Conservation (phyloP, 164 flowering plant species). For the Nelumbo lutea region DNA sequence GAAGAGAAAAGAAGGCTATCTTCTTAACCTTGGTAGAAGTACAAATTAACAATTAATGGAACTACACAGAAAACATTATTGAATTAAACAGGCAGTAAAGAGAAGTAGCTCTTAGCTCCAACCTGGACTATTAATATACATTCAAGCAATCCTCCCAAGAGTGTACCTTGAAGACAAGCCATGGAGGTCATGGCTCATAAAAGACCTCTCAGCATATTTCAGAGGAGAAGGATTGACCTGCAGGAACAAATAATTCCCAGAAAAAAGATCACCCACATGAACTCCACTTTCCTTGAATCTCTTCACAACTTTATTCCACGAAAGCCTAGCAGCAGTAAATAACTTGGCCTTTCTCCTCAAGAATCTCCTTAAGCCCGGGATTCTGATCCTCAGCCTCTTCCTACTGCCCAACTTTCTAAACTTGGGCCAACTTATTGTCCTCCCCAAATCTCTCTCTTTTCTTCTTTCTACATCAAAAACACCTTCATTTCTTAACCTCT, state of each 20-base stretch:
- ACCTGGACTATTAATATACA: background rate
- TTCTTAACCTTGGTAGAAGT: background rate
- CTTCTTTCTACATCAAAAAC: constrained; percentile 17
- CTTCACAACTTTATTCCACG: constrained; percentile 37
- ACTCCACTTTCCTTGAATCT: constrained; percentile 58
- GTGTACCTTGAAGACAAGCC: constrained; percentile 17
- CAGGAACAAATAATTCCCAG: constrained; percentile 73
- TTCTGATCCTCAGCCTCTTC: constrained; percentile 18
- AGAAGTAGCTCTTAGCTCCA: too few species aligned
- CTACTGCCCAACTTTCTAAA: constrained; percentile 12
- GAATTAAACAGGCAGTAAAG: too few species aligned
- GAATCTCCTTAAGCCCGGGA: constrained; percentile 27
- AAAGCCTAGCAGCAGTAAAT: constrained; percentile 20
- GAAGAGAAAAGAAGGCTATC: too few species aligned
- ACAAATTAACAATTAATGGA: background rate
- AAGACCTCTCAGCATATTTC: constrained; percentile 19
- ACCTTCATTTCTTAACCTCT: constrained; percentile 28
- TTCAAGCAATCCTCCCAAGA: constrained; percentile 15
- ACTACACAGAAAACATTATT: background rate
- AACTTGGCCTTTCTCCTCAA: constrained; percentile 33
- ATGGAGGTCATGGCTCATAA: constrained; percentile 17
- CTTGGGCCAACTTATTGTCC: constrained; percentile 16
- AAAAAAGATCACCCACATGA: constrained; percentile 71
- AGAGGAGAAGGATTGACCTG: constrained; percentile 58
- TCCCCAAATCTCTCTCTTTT: background rate